Conservation (phyloP, 352 stramenopile genomes). For the Phytophthora lateralis region DNA sequence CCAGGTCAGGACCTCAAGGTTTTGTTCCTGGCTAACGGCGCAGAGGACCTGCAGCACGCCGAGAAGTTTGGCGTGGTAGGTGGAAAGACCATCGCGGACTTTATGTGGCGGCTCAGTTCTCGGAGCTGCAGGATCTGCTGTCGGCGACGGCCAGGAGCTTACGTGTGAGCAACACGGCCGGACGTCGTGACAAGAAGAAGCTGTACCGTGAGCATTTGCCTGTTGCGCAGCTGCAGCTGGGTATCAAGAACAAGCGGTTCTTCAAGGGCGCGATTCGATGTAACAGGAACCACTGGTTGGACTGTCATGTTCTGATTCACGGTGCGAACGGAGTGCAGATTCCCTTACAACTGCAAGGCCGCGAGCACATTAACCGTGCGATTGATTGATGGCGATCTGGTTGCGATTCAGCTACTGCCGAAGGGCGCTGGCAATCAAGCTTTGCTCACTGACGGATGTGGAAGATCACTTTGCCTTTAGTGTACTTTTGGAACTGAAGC, state of each 20-base stretch:
- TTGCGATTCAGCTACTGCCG: conserved; percentile 94
- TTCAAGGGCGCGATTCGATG: conserved; percentile 90
- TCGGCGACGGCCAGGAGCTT: conserved; percentile 28
- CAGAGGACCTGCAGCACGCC: conserved; percentile 53
- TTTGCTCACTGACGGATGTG: conserved; percentile 96
- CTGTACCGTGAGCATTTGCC: conserved; percentile 81
- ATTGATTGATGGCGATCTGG: conserved; percentile 98
- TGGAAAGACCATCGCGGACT: conserved; percentile 61
- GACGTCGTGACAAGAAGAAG: conserved; percentile 40
- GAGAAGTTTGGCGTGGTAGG: conserved; percentile 50
- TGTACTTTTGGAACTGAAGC: conserved; percentile 75
- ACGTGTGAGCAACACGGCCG: conserved; percentile 43
- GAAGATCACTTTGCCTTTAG: conserved; percentile 87
- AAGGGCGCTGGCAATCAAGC: conserved; percentile 96
- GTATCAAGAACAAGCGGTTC: conserved; percentile 87
- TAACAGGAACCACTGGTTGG: conserved; percentile 84
- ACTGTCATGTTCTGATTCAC: conserved; percentile 80
- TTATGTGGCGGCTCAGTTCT: conserved; percentile 52
- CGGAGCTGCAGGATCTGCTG: conserved; percentile 66
- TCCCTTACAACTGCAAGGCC: conserved; percentile 69
- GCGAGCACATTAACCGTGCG: conserved; percentile 95
- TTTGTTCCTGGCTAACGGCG: conserved; percentile 69
- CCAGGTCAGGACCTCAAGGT: conserved; percentile 46
- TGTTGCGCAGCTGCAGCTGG: conserved; percentile 73
- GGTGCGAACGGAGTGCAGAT: conserved; percentile 62